These are phyloP conservation scores for Neurospora sp. DNA, from an alignment of 495 filamentous ascomycete genomes.

Conservation along the genomic window DNA sequence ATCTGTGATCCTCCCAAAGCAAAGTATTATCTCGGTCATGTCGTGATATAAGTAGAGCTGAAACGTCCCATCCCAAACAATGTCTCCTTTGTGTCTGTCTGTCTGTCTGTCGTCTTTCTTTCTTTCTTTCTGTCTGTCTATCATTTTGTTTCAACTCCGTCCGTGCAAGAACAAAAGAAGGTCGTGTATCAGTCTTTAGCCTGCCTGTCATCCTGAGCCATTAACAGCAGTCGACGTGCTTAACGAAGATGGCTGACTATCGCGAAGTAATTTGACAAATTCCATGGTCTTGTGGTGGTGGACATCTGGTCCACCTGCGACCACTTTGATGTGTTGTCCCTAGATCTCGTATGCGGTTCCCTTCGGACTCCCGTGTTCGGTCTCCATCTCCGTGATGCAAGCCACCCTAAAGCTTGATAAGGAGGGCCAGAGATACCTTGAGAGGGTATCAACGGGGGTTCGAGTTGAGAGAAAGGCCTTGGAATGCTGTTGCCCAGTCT, in stretches of 20 bases:
- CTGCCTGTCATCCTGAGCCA: not conserved
- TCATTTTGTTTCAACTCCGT: not conserved
- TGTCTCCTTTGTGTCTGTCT: not conserved
- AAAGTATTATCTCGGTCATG: not conserved
- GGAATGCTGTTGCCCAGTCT: constrained; percentile 40
- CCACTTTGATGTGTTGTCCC: not conserved
- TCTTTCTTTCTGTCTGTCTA: constrained; percentile 16
- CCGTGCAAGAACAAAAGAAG: constrained; percentile 10
- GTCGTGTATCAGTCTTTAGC: not conserved
- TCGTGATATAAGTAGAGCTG: not conserved
- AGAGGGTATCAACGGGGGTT: constrained; percentile 23
- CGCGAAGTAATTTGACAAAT: constrained; percentile 14
- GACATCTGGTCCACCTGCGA: not conserved
- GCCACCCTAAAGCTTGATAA: not conserved
- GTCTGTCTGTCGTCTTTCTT: not conserved
- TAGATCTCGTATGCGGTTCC: not conserved
- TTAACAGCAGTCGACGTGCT: constrained; percentile 19
- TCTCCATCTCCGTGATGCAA: not conserved
- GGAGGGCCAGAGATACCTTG: not conserved
- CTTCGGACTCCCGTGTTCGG: not conserved
- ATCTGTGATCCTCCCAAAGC: not conserved
- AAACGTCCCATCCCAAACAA: not conserved
- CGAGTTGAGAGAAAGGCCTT: constrained; percentile 42
- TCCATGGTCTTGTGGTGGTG: constrained; percentile 17
- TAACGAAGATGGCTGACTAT: constrained; percentile 6